Base-by-base conservation (phyloP, 768 basidiomycete genomes). In the Hygrophorus russula region DNA sequence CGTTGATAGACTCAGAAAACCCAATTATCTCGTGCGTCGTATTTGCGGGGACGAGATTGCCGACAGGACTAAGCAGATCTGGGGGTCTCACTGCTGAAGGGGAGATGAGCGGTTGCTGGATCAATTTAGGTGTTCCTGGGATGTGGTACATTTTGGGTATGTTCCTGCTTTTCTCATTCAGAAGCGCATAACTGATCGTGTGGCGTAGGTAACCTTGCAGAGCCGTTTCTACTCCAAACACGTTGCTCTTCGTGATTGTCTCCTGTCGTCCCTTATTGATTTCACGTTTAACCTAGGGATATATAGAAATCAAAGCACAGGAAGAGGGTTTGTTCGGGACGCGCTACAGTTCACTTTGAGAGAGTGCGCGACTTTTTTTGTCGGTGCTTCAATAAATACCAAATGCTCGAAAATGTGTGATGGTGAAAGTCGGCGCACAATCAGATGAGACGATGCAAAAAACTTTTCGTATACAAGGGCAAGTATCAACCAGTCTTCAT, bases 211-310 rank as follows among this genome's bases (percentile, higher is more conserved):
- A 81, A 80, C 52, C 56, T 84, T 7, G 75, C 76, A 76, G 48
- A 74, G 72, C 45, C 67, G 82, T 0, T 82, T 82, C 68, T 69
- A 80, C 56, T 82, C 82, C 4, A 80, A 73, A 45, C 77, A 77
- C 51, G 40, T 82, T 12, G 80, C 81, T 0, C 63, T 84, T 30
- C 80, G 81, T 84, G 50, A 58, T 80, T 71, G 6, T 4, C 24
- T 15, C 39, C 15, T 9, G 49, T 17, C 11, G 8, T 27, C 15
- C 5, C 11, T 8, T n/a, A 5, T 11, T 33, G 33, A 35, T 36
- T 13, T 4, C 41, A 38, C 27, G 36, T 19, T 6, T 39, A 8
- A 19, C 18, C 11, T 31, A 12, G 15, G 31, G 39, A n/a, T 36
- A 4, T 3, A 37, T 55, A 82, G 81, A 83, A 60, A 82, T 84